Evolutionary conservation across 495 filamentous ascomycete genomes (phyloP), one percentile per base, ranked within the genome.

Genomic region (Pyronema omphalodes): DNA sequence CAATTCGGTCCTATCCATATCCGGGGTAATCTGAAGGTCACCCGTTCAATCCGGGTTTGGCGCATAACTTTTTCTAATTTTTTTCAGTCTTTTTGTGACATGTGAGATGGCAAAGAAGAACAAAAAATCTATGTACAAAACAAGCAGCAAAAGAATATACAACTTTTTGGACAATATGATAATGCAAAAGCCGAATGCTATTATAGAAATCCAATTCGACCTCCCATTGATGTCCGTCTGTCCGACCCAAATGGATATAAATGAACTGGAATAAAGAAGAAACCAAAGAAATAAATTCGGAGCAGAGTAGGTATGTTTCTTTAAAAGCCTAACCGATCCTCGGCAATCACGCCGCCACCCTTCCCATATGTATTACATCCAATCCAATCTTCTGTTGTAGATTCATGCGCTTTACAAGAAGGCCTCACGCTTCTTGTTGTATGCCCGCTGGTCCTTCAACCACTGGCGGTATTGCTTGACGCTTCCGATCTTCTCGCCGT

Each of bases 381-480:
- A 41, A 41, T 3, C 39, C 15, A 12, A 12, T 17, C 39, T 17
- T 41, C 39, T 3, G 11, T 12, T 6, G 11, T 41, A 12, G 15
- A 41, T 41, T 17, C 15, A 41, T 12, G 7, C 11, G 12, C 19
- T 9, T 23, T 54, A 66, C 54, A 77, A 72, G 58, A 76, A 84
- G 58, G 70, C 80, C 48, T 77, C 75, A 62, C 84, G 80, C 76
- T 94, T 95, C 70, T 81, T 79, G 71, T 93, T 94, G 68, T 91
- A 98, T n/a, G 88, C 87, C 46, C 88, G 69, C 73, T 96, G 93
- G 67, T 98, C 91, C 73, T 89, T 94, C 65, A 98, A 69, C 91
- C 91, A 98, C 67, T 83, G 80, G 59, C 93, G 70, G 63, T 95
- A 98, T 48, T 83, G 88, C 54, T 78, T 76, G 37, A 98, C 85